Evolutionary conservation across 2,329 filamentous ascomycete genomes (phyloP).

Genomic region (Trichoderma koningiopsis): DNA sequence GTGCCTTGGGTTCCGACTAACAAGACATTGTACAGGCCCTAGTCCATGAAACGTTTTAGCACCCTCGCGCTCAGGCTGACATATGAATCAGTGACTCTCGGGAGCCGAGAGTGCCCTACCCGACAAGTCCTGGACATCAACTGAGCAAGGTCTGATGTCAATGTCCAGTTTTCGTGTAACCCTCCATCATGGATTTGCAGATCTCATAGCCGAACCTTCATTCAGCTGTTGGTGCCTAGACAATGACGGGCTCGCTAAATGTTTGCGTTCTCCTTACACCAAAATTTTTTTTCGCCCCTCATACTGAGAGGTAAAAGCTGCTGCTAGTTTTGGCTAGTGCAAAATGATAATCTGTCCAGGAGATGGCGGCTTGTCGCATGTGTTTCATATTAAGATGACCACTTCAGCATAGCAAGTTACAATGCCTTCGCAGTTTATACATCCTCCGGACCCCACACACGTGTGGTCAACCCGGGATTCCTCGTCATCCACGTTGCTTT

Average conservation of each 20-base stretch:
- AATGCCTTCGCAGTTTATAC: background rate
- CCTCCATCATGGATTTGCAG: constrained; percentile 6
- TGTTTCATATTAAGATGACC: background rate
- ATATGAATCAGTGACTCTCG: background rate
- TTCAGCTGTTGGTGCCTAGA: background rate
- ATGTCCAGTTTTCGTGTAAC: constrained; percentile 8
- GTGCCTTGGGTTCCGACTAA: background rate
- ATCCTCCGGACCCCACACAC: constrained; percentile 6
- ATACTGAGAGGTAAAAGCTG: background rate
- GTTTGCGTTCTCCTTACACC: background rate
- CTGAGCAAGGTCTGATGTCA: background rate
- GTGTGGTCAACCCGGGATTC: constrained; percentile 5
- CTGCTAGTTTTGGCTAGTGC: background rate
- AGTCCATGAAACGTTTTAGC: background rate
- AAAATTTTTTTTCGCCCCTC: background rate
- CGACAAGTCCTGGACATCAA: background rate
- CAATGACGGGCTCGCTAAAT: background rate
- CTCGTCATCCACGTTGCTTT: constrained; percentile 1
- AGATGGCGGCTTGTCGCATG: background rate
- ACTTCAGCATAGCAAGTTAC: background rate
- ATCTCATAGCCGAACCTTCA: background rate
- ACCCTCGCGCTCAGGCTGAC: background rate
- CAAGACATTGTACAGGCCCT: background rate
- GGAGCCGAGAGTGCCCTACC: constrained; percentile 19
- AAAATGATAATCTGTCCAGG: background rate